Evolutionary conservation across 139 green algal genomes (phyloP).

Genomic region (Chlamydomonas sp.): DNA sequence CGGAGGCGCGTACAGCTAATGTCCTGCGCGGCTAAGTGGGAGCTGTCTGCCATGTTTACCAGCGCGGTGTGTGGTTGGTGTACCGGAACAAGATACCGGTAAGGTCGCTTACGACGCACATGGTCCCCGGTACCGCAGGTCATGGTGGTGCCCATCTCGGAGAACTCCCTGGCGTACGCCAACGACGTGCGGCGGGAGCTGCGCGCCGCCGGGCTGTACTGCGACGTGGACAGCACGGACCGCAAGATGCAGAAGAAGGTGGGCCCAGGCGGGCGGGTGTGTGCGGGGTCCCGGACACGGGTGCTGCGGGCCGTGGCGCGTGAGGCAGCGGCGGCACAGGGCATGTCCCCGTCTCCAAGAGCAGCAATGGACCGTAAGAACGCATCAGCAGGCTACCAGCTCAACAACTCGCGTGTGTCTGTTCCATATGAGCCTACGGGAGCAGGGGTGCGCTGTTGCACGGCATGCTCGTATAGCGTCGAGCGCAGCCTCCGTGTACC

Average conservation of each 20-base stretch:
- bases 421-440: no score
- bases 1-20: no score
- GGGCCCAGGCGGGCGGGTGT: background rate
- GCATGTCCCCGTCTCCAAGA: background rate
- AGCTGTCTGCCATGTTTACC: background rate
- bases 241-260: conserved; percentile 99
- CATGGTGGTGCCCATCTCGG: conserved; percentile 98
- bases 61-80: background rate
- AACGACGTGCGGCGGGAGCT: conserved; percentile 73
- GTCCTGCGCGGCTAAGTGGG: background rate
- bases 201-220: conserved; percentile 71
- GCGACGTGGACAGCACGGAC: conserved; percentile 86
- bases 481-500: background rate
- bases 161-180: conserved; percentile 81
- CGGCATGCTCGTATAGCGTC: background rate
- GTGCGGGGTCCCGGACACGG: no score
- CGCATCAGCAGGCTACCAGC: no score
- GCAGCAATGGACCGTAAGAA: background rate
- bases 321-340: background rate
- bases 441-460: background rate
- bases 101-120: no score
- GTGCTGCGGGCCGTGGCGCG: no score
- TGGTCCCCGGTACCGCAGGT: conserved; percentile 68
- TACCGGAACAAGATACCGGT: background rate
- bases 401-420: no score